A percentile compares a stretch with the other conserved stretches of the same genome.
Evolutionary conservation across 345 rosid genomes (phyloP).

Genomic region (Euphorbia pulcherrima): DNA sequence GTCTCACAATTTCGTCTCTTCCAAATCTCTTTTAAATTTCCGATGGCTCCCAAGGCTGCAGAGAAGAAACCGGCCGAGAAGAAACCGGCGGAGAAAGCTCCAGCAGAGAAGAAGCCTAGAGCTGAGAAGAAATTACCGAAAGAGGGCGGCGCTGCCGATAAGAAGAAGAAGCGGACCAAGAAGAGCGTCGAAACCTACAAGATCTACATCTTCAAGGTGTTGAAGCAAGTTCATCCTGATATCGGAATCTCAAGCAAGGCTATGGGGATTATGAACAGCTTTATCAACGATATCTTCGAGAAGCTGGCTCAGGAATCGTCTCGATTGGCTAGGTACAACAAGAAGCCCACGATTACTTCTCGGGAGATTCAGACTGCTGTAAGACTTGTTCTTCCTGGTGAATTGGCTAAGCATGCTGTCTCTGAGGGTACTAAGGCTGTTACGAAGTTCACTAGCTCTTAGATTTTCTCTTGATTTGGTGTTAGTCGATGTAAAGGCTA

Average conservation of each 20-base stretch:
- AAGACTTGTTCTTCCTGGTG: slow-evolving; percentile 13
- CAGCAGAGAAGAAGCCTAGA: slow-evolving; percentile 20
- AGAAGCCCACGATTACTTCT: slow-evolving; percentile 14
- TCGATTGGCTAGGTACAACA: slow-evolving; percentile 17
- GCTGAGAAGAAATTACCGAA: slow-evolving; percentile 17
- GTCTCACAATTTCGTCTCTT: not conserved
- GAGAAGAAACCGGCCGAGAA: slow-evolving; percentile 15
- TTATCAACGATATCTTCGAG: slow-evolving; percentile 17
- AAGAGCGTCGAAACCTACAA: slow-evolving; percentile 14
- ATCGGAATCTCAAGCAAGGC: slow-evolving; percentile 17
- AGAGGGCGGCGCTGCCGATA: slow-evolving; percentile 14
- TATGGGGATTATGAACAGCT: slow-evolving; percentile 17
- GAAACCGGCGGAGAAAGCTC: slow-evolving; percentile 4
- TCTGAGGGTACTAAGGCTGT: slow-evolving; percentile 17
- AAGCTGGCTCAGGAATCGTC: slow-evolving; percentile 13
- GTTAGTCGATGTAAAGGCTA: not conserved
- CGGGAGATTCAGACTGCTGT: slow-evolving; percentile 16
- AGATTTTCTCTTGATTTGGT: not conserved
- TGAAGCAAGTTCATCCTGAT: slow-evolving; percentile 17
- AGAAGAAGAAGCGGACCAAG: slow-evolving; percentile 14
- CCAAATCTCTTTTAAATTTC: not conserved
- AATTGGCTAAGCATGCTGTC: slow-evolving; percentile 18
- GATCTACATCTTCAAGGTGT: slow-evolving; percentile 9
- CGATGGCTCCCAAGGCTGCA: slow-evolving; percentile 13
- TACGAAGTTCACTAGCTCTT: slow-evolving; percentile 8